These are phyloP conservation scores for Clonostachys solani DNA, from an alignment of 2,329 filamentous ascomycete species.

Conservation along the genomic window DNA sequence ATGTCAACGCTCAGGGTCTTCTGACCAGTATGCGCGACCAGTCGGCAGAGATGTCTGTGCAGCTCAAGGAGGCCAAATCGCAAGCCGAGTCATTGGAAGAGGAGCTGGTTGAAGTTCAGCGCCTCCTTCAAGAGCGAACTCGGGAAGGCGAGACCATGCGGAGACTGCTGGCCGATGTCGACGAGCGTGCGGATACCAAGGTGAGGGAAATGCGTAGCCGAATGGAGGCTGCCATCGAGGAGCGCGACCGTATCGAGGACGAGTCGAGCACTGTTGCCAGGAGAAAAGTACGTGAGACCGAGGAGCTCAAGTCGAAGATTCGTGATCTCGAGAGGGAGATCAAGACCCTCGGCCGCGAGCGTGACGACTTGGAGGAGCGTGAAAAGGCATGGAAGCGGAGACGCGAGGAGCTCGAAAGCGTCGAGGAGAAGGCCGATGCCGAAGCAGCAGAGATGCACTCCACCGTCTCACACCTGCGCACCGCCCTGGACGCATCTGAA, in stretches of 20 bases:
- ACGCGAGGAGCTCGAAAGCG: constrained; percentile 71
- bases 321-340: constrained; percentile 78
- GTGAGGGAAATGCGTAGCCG: constrained; percentile 84
- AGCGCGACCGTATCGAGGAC: constrained; percentile 88
- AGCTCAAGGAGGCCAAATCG: constrained; percentile 83
- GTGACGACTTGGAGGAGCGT: constrained; percentile 69
- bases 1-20: constrained; percentile 77
- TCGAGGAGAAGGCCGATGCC: constrained; percentile 62
- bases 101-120: constrained; percentile 83
- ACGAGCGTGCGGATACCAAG: constrained; percentile 75
- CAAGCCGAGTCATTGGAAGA: constrained; percentile 86
- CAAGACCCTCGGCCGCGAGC: constrained; percentile 67
- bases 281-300: constrained; percentile 74
- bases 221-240: constrained; percentile 88
- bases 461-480: constrained; percentile 73
- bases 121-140: constrained; percentile 80
- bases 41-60: constrained; percentile 79
- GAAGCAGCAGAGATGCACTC: constrained; percentile 73
- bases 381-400: constrained; percentile 72
- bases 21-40: constrained; percentile 93
- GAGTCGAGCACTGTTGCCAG: constrained; percentile 77
- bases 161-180: constrained; percentile 78
- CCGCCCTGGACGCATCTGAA: constrained; percentile 84
- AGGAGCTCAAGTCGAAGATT: constrained; percentile 76
- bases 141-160: constrained; percentile 95